These are phyloP conservation scores for Panus rudis DNA, from an alignment of 768 basidiomycete genomes.

Conservation along the genomic window DNA sequence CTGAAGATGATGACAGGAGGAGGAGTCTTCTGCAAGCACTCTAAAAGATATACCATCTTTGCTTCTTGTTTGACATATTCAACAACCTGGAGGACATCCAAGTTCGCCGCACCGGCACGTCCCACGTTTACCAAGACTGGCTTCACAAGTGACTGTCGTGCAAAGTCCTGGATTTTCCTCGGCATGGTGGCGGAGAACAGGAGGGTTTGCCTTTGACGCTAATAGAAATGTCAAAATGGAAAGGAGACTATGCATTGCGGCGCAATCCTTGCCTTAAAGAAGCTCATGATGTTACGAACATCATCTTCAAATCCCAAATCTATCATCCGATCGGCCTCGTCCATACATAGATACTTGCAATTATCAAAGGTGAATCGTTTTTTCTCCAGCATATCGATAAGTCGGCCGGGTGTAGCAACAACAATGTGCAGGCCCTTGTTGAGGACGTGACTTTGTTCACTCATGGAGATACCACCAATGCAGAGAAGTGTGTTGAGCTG, in stretches of 20 bases:
- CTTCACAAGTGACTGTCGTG: slow-evolving; percentile 90
- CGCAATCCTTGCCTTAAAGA: slow-evolving; percentile 72
- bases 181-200: slow-evolving; percentile 99
- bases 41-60: slow-evolving; percentile 98
- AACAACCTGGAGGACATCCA: slow-evolving; percentile 94
- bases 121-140: slow-evolving; percentile 97
- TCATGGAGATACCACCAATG: slow-evolving; percentile 98
- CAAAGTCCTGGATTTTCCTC: slow-evolving; percentile 97
- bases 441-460: slow-evolving; percentile 89
- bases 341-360: slow-evolving; percentile 97
- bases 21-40: slow-evolving; percentile 96
- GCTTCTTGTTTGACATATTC: slow-evolving; percentile 99
- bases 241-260: neutral
- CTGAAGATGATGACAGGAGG: slow-evolving; percentile 97
- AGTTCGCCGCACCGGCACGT: slow-evolving; percentile 93
- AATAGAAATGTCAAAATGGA: slow-evolving; percentile 4
- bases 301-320: slow-evolving; percentile 99
- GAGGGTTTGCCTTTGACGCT: slow-evolving; percentile 95
- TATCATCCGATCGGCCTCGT: slow-evolving; percentile 99
- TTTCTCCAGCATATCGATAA: slow-evolving; percentile 99
- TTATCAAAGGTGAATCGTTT: slow-evolving; percentile 85
- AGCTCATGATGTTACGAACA: slow-evolving; percentile 98
- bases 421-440: slow-evolving; percentile 92
- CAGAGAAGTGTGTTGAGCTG: slow-evolving; percentile 83
- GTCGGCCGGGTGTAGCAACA: slow-evolving; percentile 91